phyloP scores from a whole-genome alignment of 108 stramenopile species.

The Chaetoceros muelleri region DNA sequence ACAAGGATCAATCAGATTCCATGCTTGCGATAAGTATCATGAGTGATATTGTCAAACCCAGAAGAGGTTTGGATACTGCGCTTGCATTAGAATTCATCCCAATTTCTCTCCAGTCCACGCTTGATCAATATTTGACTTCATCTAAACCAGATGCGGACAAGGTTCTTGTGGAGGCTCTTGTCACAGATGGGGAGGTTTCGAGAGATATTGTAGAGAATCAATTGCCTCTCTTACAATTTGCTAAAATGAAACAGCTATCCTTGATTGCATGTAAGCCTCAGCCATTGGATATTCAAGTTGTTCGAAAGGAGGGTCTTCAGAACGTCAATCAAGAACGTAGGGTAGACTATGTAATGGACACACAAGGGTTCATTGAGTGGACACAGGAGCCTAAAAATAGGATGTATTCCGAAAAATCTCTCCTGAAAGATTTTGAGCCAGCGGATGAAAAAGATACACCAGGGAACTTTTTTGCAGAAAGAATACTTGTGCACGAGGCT shows the following conservation, averaged over 20 bases:
- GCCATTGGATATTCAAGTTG: slow-evolving; percentile 35
- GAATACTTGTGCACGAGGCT: slow-evolving; percentile 73
- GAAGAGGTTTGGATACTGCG: slow-evolving; percentile 31
- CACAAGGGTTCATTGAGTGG: slow-evolving; percentile 61
- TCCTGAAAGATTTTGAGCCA: slow-evolving; percentile 61
- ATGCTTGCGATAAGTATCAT: slow-evolving; percentile 36
- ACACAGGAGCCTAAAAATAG: slow-evolving; percentile 65
- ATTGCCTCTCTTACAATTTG: slow-evolving; percentile 45
- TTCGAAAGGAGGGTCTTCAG: slow-evolving; percentile 48
- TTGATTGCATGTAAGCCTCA: slow-evolving; percentile 59
- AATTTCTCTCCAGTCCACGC: slow-evolving; percentile 26
- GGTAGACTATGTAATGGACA: slow-evolving; percentile 51
- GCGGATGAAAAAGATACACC: slow-evolving; percentile 22
- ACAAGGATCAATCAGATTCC: slow-evolving; percentile 29
- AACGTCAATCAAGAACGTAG: slow-evolving; percentile 41
- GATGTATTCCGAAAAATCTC: slow-evolving; percentile 65
- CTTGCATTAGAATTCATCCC: slow-evolving; percentile 56
- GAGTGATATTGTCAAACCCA: slow-evolving; percentile 28
- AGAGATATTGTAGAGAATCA: slow-evolving; percentile 21
- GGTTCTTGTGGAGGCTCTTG: slow-evolving; percentile 24
- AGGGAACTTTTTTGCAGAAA: slow-evolving; percentile 61
- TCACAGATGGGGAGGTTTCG: slow-evolving; percentile 21
- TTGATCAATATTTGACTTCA: slow-evolving; percentile 37
- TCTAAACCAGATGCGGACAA: slow-evolving; percentile 7
- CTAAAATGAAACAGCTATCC: slow-evolving; percentile 24